Evolutionary conservation across 257 asterid genomes (phyloP), one percentile per base, ranked within the genome.

Genomic region (Petunia axillaris): DNA sequence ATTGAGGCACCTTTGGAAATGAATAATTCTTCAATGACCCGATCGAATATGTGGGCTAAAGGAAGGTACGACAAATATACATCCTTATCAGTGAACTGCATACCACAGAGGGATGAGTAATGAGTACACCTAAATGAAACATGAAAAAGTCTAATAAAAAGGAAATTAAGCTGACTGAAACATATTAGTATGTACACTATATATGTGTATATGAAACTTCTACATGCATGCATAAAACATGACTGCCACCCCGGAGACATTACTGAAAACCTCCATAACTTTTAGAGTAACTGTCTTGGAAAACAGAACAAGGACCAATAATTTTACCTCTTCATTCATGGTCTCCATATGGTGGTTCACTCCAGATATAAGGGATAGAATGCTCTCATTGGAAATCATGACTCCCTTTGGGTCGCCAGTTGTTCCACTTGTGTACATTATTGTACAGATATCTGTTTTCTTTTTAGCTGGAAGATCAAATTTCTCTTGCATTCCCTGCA

Each of bases 341-440:
- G 90, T 89, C 84, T 92, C 89, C 54, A 92, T 82, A 78, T 92
- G 93, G 83, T 91, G 92, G 85, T 88, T 83, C 5, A 91, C 96
- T 36, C 98, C 98, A 46, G 91, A 90, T 59, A 88, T 89, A n/a
- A 92, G 84, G 1, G 98, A 89, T 82, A 93, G 91, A 77, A 93
- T 85, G 87, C 92, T 89, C 86, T 91, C 98, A 9, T 93, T 89
- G 43, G 96, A 86, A 58, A 92, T 86, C 85, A 92, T 80, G 15
- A 90, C 97, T 44, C 97, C 98, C 82, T 93, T 93, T 2, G 97
- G 98, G 57, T 92, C 92, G 13, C 98, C 98, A 39, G 98, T 93
- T 66, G 98, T 93, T 46, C 97, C 98, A 85, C 97, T 93, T 5
- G 98, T 91, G 81, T 93, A 93, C 98, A 93, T 93, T 78, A 93